Evolutionary conservation across 2,329 filamentous ascomycete genomes (phyloP).

Genomic region (Claviceps quebecensis): DNA sequence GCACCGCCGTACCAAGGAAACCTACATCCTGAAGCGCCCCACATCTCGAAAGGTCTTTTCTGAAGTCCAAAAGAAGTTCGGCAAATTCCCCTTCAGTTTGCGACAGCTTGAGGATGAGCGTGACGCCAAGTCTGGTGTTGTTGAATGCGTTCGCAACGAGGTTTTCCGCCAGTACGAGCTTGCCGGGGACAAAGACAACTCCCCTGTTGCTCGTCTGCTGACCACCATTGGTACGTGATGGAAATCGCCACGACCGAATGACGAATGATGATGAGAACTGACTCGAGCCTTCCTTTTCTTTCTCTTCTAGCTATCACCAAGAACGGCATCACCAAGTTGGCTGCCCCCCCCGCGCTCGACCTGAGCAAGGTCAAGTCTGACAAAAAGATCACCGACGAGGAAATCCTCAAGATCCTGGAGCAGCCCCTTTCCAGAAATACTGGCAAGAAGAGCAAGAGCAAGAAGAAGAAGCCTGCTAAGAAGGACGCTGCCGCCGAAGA

Average conservation of each 20-base stretch:
- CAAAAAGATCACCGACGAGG: constrained; percentile 96
- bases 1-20: constrained; percentile 83
- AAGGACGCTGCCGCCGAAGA: constrained; percentile 24
- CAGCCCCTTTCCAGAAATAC: constrained; percentile 76
- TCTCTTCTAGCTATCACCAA: constrained; percentile 63
- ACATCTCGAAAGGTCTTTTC: constrained; percentile 86
- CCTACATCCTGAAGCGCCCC: constrained; percentile 84
- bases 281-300: background rate
- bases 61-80: constrained; percentile 94
- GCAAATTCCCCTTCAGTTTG: constrained; percentile 93
- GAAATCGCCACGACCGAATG: background rate
- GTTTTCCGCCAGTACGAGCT: constrained; percentile 94
- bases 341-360: constrained; percentile 62
- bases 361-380: constrained; percentile 77
- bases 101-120: constrained; percentile 94
- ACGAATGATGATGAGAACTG: constrained; percentile 20
- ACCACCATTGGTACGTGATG: constrained; percentile 73
- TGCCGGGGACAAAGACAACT: constrained; percentile 80
- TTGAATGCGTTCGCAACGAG: constrained; percentile 87
- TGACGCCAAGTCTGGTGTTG: constrained; percentile 85
- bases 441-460: constrained; percentile 85
- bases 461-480: constrained; percentile 46
- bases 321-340: constrained; percentile 83
- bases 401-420: constrained; percentile 87
- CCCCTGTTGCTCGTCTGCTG: constrained; percentile 73